Conservation (phyloP, 2,329 filamentous ascomycete species). For the Aspergillus pseudoviridinutans region DNA sequence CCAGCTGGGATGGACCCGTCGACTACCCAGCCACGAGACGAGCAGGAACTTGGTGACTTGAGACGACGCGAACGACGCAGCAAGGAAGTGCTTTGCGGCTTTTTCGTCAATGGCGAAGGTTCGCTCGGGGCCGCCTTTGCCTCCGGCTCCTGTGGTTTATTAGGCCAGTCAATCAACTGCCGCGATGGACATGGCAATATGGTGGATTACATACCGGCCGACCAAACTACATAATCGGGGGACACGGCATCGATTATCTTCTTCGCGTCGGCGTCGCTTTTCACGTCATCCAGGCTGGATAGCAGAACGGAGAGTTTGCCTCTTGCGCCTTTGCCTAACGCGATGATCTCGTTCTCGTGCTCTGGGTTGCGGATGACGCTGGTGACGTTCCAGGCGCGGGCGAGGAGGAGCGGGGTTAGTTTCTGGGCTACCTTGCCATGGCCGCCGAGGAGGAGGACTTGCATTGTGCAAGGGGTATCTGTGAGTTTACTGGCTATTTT, state of each 20-base stretch:
- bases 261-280: slow-evolving; percentile 58
- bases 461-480: slow-evolving; percentile 24
- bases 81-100: slow-evolving; percentile 54
- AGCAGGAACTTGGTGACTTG: slow-evolving; percentile 53
- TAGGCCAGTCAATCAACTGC: not conserved
- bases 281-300: slow-evolving; percentile 67
- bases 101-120: slow-evolving; percentile 53
- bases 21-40: slow-evolving; percentile 51
- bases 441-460: slow-evolving; percentile 72
- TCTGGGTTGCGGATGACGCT: slow-evolving; percentile 71
- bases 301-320: slow-evolving; percentile 67
- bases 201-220: slow-evolving; percentile 35
- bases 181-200: not conserved
- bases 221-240: slow-evolving; percentile 47
- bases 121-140: slow-evolving; percentile 49
- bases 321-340: slow-evolving; percentile 53
- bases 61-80: slow-evolving; percentile 43
- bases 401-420: slow-evolving; percentile 71
- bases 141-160: slow-evolving; percentile 46
- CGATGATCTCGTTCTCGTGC: slow-evolving; percentile 61
- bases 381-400: slow-evolving; percentile 71
- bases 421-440: slow-evolving; percentile 75
- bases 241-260: slow-evolving; percentile 50
- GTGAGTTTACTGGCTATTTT: not conserved
- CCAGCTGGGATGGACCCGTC: slow-evolving; percentile 48